A percentile compares a stretch with the other conserved stretches of the same genome.
phyloP scores from a whole-genome alignment of 306 rosid species.

The Lagenaria siceraria region DNA sequence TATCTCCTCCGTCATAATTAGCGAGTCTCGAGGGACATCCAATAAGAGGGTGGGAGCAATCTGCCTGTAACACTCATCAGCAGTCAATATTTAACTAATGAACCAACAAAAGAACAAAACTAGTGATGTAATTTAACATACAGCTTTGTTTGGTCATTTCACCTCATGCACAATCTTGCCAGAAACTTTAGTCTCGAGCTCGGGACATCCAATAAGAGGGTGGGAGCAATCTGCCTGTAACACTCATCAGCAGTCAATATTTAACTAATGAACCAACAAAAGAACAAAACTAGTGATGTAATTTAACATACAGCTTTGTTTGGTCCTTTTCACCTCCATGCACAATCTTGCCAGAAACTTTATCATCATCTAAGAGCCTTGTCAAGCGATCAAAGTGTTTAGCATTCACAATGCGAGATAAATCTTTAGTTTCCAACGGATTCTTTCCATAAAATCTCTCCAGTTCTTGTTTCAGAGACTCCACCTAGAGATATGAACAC shows the following conservation, averaged over 20 bases:
- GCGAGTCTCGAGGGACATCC: constrained; percentile 68
- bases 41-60: constrained; percentile 84
- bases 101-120: constrained; percentile 5
- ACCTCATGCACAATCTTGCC: constrained; percentile 79
- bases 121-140: constrained; percentile 27
- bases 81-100: constrained; percentile 7
- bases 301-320: constrained; percentile 55
- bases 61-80: constrained; percentile 32
- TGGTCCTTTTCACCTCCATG: constrained; percentile 75
- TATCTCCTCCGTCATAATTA: constrained; percentile 82
- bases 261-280: constrained; percentile 5
- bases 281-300: constrained; percentile 6
- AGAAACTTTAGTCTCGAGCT: constrained; percentile 65
- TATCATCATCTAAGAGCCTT: constrained; percentile 83
- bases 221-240: constrained; percentile 82
- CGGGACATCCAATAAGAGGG: too few species aligned
- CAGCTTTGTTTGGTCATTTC: constrained; percentile 65
- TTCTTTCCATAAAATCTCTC: constrained; percentile 68
- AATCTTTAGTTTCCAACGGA: constrained; percentile 73
- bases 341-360: constrained; percentile 74
- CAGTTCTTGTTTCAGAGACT: constrained; percentile 57
- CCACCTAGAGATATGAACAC: constrained; percentile 41
- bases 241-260: background rate
- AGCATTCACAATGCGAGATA: constrained; percentile 79
- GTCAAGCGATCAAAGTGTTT: constrained; percentile 73